phyloP scores from a whole-genome alignment of 2,329 filamentous ascomycete species.

The Didymosphaeria variabile region DNA sequence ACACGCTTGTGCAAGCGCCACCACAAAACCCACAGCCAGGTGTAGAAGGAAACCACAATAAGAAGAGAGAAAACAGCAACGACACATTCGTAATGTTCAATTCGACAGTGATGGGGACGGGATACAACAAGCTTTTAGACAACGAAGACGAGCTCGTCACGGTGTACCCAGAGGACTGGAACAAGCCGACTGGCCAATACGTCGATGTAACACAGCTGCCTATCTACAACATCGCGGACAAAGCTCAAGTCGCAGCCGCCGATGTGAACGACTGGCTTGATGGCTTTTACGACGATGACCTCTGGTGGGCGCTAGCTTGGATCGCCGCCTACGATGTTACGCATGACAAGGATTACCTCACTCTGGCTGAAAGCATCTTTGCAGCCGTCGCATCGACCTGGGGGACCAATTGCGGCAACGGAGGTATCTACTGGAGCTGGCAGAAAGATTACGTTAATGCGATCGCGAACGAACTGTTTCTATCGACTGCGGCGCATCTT shows the following conservation, averaged over 20 bases:
- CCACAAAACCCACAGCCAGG: slow-evolving; percentile 42
- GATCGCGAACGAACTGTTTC: slow-evolving; percentile 66
- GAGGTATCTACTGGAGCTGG: slow-evolving; percentile 61
- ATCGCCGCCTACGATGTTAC: slow-evolving; percentile 65
- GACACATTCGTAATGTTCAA: slow-evolving; percentile 20
- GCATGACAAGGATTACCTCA: slow-evolving; percentile 54
- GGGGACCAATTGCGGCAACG: slow-evolving; percentile 54
- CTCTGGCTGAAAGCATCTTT: slow-evolving; percentile 61
- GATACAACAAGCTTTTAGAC: slow-evolving; percentile 35
- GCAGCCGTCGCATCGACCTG: slow-evolving; percentile 52
- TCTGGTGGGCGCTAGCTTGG: slow-evolving; percentile 62
- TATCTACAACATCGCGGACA: slow-evolving; percentile 16
- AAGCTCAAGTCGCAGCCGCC: slow-evolving; percentile 21
- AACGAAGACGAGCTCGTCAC: slow-evolving; percentile 27
- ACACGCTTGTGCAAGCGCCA: slow-evolving; percentile 51
- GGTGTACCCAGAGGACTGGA: slow-evolving; percentile 34
- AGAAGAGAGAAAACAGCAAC: slow-evolving; percentile 21
- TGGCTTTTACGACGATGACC: slow-evolving; percentile 63
- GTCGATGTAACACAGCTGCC: slow-evolving; percentile 23
- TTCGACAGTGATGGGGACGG: slow-evolving; percentile 19
- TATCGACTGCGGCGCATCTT: slow-evolving; percentile 64
- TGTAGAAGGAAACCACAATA: slow-evolving; percentile 26
- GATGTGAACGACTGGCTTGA: slow-evolving; percentile 50
- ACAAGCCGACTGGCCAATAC: slow-evolving; percentile 16
- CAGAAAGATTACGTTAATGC: slow-evolving; percentile 59